Base-by-base conservation (phyloP, 2,329 filamentous ascomycete genomes). In the Colletotrichum eleusines region DNA sequence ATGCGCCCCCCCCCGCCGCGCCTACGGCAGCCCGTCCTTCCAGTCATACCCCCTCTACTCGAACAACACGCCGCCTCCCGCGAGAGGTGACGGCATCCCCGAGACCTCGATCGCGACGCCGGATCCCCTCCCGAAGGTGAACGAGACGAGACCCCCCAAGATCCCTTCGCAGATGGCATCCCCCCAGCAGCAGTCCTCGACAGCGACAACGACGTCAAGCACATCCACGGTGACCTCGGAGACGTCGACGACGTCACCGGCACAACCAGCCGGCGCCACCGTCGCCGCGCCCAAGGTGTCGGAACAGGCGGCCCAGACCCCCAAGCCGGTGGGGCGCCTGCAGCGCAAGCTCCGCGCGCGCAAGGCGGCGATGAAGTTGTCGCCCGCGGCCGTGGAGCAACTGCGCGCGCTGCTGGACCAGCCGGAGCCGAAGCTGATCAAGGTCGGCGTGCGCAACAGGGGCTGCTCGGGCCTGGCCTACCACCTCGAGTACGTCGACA, bases 401-500 rank as follows among this genome's bases (percentile, higher is more conserved):
- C 86, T 99, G 42, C 89, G 89, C 69, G 86, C 87, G 23, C 83
- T 99, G 46, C 87, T 98, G 8, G 89, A 95, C 72, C 91, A 94
- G 76, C 96, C 96, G 0, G 90, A 96, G 33, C 94, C 95, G 2
- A 97, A 97, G 83, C 87, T 97, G 74, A 97, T 99, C 80, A 91
- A 96, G 76, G 93, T 99, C 7, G 95, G 96, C 16, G 96, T 98
- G 72, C 94, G 92, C 81, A 98, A 97, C 81, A 89, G 94, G 74
- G 96, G 96, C 12, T 99, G 96, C 82, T 98, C 94, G 63, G 96
- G 96, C 20, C 84, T 98, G 74, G 92, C 95, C 40, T 99, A 99
- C 80, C 90, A 98, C 78, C 85, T 99, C 35, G 95, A 98, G 82
- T 99, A 95, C 76, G 95, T 98, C 60, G 95, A 98, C 76, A 95